Conservation (phyloP, 2,329 filamentous ascomycete genomes). For the Scortechinia acanthostroma region DNA sequence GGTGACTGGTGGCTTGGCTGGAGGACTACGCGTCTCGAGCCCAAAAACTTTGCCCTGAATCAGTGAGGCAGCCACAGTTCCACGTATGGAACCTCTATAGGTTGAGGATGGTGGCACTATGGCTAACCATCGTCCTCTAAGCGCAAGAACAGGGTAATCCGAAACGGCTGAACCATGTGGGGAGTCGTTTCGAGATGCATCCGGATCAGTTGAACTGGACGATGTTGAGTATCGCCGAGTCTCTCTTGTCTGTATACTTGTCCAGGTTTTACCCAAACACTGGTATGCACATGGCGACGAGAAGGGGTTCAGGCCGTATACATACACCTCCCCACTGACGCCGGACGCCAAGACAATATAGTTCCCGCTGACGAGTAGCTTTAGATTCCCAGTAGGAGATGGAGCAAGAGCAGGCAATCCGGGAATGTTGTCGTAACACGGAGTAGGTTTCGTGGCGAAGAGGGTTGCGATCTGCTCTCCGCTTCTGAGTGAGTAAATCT, state of each 20-base stretch:
- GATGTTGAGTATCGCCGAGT: conserved; percentile 32
- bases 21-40: conserved; percentile 28
- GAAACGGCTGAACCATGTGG: conserved; percentile 14
- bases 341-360: conserved; percentile 49
- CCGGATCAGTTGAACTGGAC: conserved; percentile 30
- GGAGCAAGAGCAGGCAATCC: conserved; percentile 23
- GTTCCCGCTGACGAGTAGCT: conserved; percentile 41
- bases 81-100: conserved; percentile 11
- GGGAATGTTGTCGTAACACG: conserved; percentile 25
- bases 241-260: conserved; percentile 36
- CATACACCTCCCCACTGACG: conserved; percentile 51
- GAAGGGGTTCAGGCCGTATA: conserved; percentile 28
- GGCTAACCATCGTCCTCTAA: conserved; percentile 35
- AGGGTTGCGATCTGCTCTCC: conserved; percentile 42
- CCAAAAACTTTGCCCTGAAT: conserved; percentile 20
- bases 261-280: conserved; percentile 59
- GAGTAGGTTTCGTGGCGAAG: conserved; percentile 37
- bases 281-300: conserved; percentile 27
- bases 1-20: conserved; percentile 26
- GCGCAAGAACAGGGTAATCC: conserved; percentile 27
- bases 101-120: conserved; percentile 28
- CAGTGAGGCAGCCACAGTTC: background rate
- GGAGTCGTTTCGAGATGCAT: conserved; percentile 26
- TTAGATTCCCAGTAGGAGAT: conserved; percentile 34
- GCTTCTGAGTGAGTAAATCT: conserved; percentile 51